Conservation (phyloP, 2,329 filamentous ascomycete genomes). For the Aulographum hederae region DNA sequence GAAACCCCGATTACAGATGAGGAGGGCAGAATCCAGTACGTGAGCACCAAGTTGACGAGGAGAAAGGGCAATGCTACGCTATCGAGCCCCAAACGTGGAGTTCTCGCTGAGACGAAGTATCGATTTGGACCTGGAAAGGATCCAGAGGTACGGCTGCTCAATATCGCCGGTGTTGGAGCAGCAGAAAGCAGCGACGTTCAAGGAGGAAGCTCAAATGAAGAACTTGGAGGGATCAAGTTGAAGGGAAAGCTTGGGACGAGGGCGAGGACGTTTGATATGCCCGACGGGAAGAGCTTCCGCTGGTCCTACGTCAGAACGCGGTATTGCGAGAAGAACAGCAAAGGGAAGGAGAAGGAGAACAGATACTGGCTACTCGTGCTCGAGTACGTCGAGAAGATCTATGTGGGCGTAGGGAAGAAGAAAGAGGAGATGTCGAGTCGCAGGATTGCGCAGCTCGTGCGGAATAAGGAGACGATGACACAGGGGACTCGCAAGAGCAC, state of each 20-base stretch:
- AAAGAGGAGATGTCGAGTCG: slow-evolving; percentile 8
- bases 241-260: slow-evolving; percentile 27
- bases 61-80: slow-evolving; percentile 32
- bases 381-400: neutral
- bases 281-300: slow-evolving; percentile 29
- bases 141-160: slow-evolving; percentile 23
- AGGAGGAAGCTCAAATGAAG: too few relatives aligned
- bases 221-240: too few relatives aligned
- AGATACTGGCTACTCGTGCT: slow-evolving; percentile 11
- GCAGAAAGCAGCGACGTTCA: neutral
- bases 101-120: slow-evolving; percentile 35
- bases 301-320: slow-evolving; percentile 31
- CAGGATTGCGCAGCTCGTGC: slow-evolving; percentile 20
- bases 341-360: slow-evolving; percentile 14
- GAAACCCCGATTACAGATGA: slow-evolving; percentile 16
- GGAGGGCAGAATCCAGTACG: slow-evolving; percentile 26
- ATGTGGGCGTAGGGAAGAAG: too few relatives aligned
- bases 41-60: slow-evolving; percentile 29
- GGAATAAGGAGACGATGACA: slow-evolving; percentile 22
- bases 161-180: neutral
- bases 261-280: slow-evolving; percentile 26
- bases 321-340: slow-evolving; percentile 5
- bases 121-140: slow-evolving; percentile 36
- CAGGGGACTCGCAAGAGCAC: slow-evolving; percentile 16
- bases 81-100: slow-evolving; percentile 18